These are phyloP conservation scores for Sporothrix phasma DNA, from an alignment of 2,329 filamentous ascomycete genomes.

Conservation along the genomic window DNA sequence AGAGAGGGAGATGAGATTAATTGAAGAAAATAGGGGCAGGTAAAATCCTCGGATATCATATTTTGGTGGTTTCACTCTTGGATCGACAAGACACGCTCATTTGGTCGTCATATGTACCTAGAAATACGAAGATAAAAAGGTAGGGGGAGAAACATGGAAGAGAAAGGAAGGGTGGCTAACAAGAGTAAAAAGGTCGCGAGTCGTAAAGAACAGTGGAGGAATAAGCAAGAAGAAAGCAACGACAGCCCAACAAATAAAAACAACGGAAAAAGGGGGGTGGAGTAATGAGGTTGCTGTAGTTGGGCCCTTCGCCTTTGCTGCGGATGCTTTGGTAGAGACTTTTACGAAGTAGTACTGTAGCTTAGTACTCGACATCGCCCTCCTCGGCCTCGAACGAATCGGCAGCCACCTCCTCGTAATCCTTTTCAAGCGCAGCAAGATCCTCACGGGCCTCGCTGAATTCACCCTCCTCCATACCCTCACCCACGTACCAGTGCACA, in stretches of 20 bases:
- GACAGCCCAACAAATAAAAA: neutral
- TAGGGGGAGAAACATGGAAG: neutral
- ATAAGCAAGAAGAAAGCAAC: neutral
- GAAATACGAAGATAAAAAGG: slow-evolving; percentile 9
- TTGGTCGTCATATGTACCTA: slow-evolving; percentile 12
- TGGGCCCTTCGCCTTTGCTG: no score
- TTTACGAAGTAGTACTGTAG: no score
- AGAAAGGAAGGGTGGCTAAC: neutral
- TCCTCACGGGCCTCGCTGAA: slow-evolving; percentile 83
- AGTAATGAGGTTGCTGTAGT: neutral
- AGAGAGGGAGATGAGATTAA: slow-evolving; percentile 1
- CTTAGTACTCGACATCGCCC: slow-evolving; percentile 69
- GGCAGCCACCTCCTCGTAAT: slow-evolving; percentile 75
- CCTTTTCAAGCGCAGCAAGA: slow-evolving; percentile 73
- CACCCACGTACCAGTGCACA: slow-evolving; percentile 73
- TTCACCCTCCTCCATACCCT: slow-evolving; percentile 88
- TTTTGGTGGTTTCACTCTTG: neutral
- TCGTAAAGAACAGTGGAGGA: neutral
- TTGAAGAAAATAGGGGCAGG: neutral
- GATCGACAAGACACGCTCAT: slow-evolving; percentile 9
- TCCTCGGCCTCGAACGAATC: slow-evolving; percentile 59
- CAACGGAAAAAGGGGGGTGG: neutral
- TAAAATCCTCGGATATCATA: slow-evolving; percentile 7
- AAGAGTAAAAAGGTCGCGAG: neutral
- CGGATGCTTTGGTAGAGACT: neutral